Evolutionary conservation across 805 yeast genomes (phyloP).

Genomic region (Wickerhamiella kurtzmanii): DNA sequence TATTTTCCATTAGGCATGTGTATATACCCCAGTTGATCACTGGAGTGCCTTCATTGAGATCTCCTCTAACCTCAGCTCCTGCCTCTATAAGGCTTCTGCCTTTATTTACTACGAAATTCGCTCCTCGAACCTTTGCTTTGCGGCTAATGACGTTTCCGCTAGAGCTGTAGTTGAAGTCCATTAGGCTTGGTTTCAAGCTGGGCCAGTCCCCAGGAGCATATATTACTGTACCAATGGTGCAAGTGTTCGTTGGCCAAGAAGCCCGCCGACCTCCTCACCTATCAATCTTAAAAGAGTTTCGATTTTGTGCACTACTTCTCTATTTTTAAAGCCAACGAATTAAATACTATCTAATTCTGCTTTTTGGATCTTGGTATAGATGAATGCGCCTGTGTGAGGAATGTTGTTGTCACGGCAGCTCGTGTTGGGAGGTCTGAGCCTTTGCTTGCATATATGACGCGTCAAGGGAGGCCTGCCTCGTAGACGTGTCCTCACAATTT

Average conservation of each 20-base stretch:
- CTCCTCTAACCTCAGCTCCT: slow-evolving; percentile 26
- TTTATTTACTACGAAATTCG: slow-evolving; percentile 27
- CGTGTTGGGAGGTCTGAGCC: too few species aligned
- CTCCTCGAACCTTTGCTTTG: slow-evolving; percentile 25
- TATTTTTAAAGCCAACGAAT: too few species aligned
- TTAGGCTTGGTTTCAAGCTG: too few species aligned
- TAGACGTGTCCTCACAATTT: not conserved
- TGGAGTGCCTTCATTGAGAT: slow-evolving; percentile 23
- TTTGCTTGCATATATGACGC: not conserved
- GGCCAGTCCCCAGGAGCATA: not conserved
- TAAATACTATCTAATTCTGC: too few species aligned
- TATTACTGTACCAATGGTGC: not conserved
- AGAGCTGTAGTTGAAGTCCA: not conserved
- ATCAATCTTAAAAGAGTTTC: too few species aligned
- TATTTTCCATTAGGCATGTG: slow-evolving; percentile 19
- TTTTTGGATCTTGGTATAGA: too few species aligned
- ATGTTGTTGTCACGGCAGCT: not conserved
- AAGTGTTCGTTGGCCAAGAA: not conserved
- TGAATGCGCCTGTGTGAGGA: too few species aligned
- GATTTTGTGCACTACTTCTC: too few species aligned
- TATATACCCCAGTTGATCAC: slow-evolving; percentile 28
- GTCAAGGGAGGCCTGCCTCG: not conserved
- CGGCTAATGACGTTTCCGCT: slow-evolving; percentile 24
- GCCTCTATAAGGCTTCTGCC: slow-evolving; percentile 26
- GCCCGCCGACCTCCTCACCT: too few species aligned